These are phyloP conservation scores for Stellera chamaejasme DNA, from an alignment of 345 rosid genomes.

Conservation along the genomic window DNA sequence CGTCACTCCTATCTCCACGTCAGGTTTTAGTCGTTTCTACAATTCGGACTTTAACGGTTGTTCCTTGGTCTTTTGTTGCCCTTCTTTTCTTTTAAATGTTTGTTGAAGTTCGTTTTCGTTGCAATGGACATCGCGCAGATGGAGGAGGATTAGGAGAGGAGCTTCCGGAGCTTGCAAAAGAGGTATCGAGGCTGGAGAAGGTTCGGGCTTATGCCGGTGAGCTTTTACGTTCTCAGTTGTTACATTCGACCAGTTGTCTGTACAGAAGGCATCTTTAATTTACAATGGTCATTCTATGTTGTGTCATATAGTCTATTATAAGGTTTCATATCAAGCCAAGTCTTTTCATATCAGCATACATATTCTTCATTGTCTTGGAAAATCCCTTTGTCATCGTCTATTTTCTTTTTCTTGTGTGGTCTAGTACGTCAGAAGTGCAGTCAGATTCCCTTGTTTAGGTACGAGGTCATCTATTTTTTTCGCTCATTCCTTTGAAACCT, in stretches of 20 bases:
- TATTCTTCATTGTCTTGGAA: too few relatives aligned
- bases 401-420: not conserved
- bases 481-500: too few relatives aligned
- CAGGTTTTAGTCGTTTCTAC: conserved; percentile 31
- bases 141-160: conserved; percentile 57
- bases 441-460: too few relatives aligned
- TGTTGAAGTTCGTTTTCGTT: not conserved
- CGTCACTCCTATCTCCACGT: conserved; percentile 21
- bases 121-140: conserved; percentile 18
- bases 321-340: too few relatives aligned
- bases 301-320: too few relatives aligned
- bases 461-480: too few relatives aligned
- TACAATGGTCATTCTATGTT: too few relatives aligned
- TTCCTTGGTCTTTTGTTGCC: not conserved
- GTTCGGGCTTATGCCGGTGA: conserved; percentile 80
- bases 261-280: too few relatives aligned
- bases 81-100: conserved; percentile 2
- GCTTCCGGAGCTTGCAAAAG: conserved; percentile 73
- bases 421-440: too few relatives aligned
- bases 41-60: not conserved
- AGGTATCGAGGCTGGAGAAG: conserved; percentile 82
- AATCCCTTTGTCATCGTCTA: not conserved
- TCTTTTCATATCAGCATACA: too few relatives aligned
- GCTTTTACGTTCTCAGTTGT: not conserved
- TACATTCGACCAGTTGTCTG: too few relatives aligned